phyloP scores from a whole-genome alignment of 2,329 filamentous ascomycete species.

The Tympanopsis confertula region DNA sequence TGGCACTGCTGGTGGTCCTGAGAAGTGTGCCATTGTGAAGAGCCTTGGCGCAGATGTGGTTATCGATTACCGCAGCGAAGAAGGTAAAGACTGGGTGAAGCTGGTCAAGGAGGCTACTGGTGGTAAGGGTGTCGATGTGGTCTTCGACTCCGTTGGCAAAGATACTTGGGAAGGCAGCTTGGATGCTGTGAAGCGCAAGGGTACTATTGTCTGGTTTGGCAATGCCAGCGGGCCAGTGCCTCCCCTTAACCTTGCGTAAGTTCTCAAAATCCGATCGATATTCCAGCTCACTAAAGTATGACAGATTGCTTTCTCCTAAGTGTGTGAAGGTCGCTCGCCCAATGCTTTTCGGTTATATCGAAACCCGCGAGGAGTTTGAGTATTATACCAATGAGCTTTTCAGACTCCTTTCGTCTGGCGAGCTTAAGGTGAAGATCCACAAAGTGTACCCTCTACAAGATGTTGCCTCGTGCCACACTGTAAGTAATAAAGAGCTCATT shows the following conservation, averaged over 20 bases:
- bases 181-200: constrained; percentile 65
- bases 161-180: constrained; percentile 71
- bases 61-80: constrained; percentile 55
- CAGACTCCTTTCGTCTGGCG: constrained; percentile 54
- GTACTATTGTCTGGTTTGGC: constrained; percentile 66
- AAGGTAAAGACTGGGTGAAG: constrained; percentile 29
- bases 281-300: constrained; percentile 54
- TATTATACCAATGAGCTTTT: constrained; percentile 64
- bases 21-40: constrained; percentile 62
- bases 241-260: constrained; percentile 18
- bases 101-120: constrained; percentile 60
- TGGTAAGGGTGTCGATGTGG: constrained; percentile 61
- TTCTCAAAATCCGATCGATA: constrained; percentile 3
- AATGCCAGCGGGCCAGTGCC: constrained; percentile 38
- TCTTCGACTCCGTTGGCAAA: constrained; percentile 81
- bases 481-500: too few relatives aligned
- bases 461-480: constrained; percentile 54
- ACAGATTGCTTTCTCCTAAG: constrained; percentile 58
- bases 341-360: constrained; percentile 58
- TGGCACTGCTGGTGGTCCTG: constrained; percentile 62
- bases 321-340: constrained; percentile 70
- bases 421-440: constrained; percentile 64
- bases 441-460: constrained; percentile 68
- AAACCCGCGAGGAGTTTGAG: constrained; percentile 59
- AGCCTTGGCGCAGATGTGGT: constrained; percentile 60